phyloP scores from a whole-genome alignment of 805 yeast genomes.

The Candida palmyrensis region DNA sequence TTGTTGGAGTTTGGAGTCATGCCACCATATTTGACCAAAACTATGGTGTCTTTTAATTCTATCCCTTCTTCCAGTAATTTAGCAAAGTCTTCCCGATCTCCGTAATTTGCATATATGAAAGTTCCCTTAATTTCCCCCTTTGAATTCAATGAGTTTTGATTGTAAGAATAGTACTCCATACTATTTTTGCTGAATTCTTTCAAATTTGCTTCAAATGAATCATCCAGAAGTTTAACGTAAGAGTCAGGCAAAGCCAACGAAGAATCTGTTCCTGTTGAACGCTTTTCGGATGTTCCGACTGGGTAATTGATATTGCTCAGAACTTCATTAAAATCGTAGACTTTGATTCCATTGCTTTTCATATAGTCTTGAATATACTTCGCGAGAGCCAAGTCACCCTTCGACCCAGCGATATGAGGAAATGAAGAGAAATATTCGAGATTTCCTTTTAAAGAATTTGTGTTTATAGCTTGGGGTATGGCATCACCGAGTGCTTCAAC shows the following conservation, averaged over 20 bases:
- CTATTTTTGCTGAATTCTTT: constrained; percentile 25
- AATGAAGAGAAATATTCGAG: constrained; percentile 69
- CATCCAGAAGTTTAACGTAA: constrained; percentile 26
- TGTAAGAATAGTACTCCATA: constrained; percentile 48
- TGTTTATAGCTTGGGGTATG: constrained; percentile 47
- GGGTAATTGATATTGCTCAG: constrained; percentile 67
- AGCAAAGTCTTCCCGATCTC: constrained; percentile 51
- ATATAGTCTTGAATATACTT: constrained; percentile 59
- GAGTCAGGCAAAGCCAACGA: too few relatives aligned
- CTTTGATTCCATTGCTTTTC: constrained; percentile 49
- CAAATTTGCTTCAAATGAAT: constrained; percentile 34
- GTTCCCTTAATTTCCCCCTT: constrained; percentile 51
- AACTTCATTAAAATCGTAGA: constrained; percentile 46
- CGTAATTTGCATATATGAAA: constrained; percentile 63
- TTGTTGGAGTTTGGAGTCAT: constrained; percentile 33
- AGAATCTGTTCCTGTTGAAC: too few relatives aligned
- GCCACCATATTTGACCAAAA: constrained; percentile 65
- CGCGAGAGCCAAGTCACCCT: constrained; percentile 74
- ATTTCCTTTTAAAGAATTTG: constrained; percentile 55
- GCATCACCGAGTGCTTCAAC: constrained; percentile 45
- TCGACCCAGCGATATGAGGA: constrained; percentile 87
- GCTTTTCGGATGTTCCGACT: constrained; percentile 20
- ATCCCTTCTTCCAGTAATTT: constrained; percentile 32
- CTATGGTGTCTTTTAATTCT: constrained; percentile 43
- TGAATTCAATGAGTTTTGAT: constrained; percentile 54